These are phyloP conservation scores for Fusarium annulatum DNA, from an alignment of 2,329 filamentous ascomycete species.

Conservation along the genomic window DNA sequence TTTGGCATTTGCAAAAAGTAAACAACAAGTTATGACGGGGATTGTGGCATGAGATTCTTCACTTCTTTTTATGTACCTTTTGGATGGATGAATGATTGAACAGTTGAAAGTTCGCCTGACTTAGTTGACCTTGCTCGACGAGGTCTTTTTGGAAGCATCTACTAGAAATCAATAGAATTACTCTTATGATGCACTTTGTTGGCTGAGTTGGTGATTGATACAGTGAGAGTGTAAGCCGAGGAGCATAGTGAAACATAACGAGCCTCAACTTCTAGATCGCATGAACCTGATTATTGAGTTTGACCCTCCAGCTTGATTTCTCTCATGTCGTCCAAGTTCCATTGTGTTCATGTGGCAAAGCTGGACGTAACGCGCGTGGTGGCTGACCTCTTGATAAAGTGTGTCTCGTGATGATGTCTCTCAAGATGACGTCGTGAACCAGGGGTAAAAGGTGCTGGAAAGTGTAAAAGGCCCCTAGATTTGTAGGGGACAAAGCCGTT, in stretches of 20 bases:
- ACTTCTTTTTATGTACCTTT: constrained; percentile 43
- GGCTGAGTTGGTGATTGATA: background rate
- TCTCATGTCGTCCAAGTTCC: background rate
- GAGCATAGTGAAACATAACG: background rate
- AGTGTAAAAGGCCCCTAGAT: background rate
- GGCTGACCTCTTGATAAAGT: constrained; percentile 14
- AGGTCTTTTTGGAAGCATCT: constrained; percentile 6
- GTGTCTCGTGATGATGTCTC: constrained; percentile 27
- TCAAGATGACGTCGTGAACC: constrained; percentile 30
- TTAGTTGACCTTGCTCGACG: constrained; percentile 11
- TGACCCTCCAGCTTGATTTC: background rate
- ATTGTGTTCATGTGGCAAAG: constrained; percentile 13
- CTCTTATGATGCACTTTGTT: background rate
- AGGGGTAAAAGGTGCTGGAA: constrained; percentile 11
- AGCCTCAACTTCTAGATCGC: background rate
- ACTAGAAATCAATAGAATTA: constrained; percentile 26
- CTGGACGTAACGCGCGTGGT: constrained; percentile 21
- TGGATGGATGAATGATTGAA: constrained; percentile 23
- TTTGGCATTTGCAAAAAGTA: constrained; percentile 50
- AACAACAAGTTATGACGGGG: background rate
- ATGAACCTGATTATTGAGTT: background rate
- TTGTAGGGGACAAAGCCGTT: constrained; percentile 18
- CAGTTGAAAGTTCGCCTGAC: constrained; percentile 4
- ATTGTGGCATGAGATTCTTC: constrained; percentile 17
- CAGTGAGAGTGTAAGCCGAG: background rate